Percentiles rank a stretch among this genome's conserved stretches.
These are phyloP conservation scores for Hypoxylon cercidicola DNA, from an alignment of 495 filamentous ascomycete species.

Conservation along the genomic window DNA sequence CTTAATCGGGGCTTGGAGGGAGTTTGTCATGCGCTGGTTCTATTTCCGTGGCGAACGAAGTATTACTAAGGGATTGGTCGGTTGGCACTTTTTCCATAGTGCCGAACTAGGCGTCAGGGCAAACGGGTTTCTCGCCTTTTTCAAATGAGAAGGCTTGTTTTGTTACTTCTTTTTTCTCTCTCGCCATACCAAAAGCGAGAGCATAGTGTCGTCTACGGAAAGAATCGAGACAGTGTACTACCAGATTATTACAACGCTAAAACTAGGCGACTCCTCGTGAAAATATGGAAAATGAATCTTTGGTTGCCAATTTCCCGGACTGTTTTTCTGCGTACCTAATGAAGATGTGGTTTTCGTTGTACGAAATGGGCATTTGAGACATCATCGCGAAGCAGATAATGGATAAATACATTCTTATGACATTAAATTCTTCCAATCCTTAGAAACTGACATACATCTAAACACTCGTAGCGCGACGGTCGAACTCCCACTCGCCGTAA, in stretches of 20 bases:
- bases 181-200: conserved; percentile 1
- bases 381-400: too few relatives aligned
- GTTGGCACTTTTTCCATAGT: background rate
- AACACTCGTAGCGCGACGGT: background rate
- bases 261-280: too few relatives aligned
- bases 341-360: too few relatives aligned
- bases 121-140: conserved; percentile 6
- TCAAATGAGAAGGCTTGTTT: conserved; percentile 13
- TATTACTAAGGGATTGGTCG: conserved; percentile 18
- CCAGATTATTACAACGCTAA: too few relatives aligned
- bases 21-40: background rate
- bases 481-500: conserved; percentile 34
- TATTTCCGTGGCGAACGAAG: conserved; percentile 32
- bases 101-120: conserved; percentile 26
- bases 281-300: too few relatives aligned
- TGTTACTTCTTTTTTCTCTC: background rate
- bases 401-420: too few relatives aligned
- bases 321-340: too few relatives aligned
- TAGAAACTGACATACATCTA: too few relatives aligned
- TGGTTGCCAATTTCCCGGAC: too few relatives aligned
- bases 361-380: too few relatives aligned
- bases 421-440: too few relatives aligned
- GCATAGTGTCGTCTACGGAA: conserved; percentile 14
- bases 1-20: conserved; percentile 39
- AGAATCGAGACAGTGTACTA: background rate